Percentiles rank a stretch among this genome's conserved stretches.
Evolutionary conservation across 2,329 filamentous ascomycete genomes (phyloP).

Genomic region (Exutisphaerella laricina): DNA sequence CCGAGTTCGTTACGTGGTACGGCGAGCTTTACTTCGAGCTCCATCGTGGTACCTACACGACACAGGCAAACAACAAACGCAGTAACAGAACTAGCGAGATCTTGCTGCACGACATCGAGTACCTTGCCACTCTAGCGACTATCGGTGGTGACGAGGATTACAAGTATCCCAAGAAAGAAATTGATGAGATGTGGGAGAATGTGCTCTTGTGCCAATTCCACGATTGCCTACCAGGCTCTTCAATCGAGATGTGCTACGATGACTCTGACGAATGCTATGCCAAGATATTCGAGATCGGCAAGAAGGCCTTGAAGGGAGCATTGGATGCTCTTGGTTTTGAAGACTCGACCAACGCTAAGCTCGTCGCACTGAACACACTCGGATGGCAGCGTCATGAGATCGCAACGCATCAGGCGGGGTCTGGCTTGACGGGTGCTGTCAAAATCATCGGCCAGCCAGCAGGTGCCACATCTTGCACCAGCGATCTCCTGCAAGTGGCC

Average conservation of each 20-base stretch:
- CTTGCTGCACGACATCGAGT: slow-evolving; percentile 80
- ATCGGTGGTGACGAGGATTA: slow-evolving; percentile 61
- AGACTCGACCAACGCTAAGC: slow-evolving; percentile 40
- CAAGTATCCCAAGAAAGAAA: slow-evolving; percentile 87
- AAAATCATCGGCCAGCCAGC: slow-evolving; percentile 16
- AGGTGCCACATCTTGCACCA: background rate
- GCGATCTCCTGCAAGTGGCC: slow-evolving; percentile 5
- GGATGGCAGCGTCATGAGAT: slow-evolving; percentile 63
- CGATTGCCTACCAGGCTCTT: slow-evolving; percentile 90
- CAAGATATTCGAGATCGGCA: slow-evolving; percentile 70
- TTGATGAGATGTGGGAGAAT: slow-evolving; percentile 93
- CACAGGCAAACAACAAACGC: slow-evolving; percentile 83
- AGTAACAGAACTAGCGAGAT: slow-evolving; percentile 86
- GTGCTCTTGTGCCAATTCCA: slow-evolving; percentile 95
- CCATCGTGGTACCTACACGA: slow-evolving; percentile 94
- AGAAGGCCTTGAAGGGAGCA: slow-evolving; percentile 65
- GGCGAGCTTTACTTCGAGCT: slow-evolving; percentile 97
- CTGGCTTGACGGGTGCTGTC: background rate
- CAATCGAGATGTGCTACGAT: slow-evolving; percentile 97
- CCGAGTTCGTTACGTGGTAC: slow-evolving; percentile 88
- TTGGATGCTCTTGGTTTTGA: slow-evolving; percentile 61
- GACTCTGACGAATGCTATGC: slow-evolving; percentile 88
- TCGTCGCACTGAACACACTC: slow-evolving; percentile 73
- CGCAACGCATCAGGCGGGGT: slow-evolving; percentile 5
- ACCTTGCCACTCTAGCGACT: slow-evolving; percentile 78